Evolutionary conservation across 1,284 basidiomycete species (phyloP).

Genomic region (Trichosporon inkin): DNA sequence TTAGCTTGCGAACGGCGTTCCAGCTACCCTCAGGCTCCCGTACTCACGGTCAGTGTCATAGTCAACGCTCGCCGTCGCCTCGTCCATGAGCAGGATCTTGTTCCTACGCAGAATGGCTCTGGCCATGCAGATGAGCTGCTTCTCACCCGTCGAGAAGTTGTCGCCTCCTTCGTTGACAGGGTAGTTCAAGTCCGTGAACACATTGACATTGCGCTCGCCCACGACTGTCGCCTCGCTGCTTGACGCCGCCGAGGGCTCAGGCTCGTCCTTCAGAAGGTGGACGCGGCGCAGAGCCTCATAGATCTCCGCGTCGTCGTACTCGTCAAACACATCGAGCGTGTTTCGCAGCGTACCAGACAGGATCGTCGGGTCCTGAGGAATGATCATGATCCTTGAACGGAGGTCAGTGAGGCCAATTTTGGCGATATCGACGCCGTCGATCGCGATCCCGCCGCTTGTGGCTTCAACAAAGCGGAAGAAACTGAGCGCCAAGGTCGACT

Average conservation of each 20-base stretch:
- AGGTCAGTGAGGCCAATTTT: slow-evolving; percentile 83
- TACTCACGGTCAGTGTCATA: slow-evolving; percentile 56
- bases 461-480: slow-evolving; percentile 97
- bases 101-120: slow-evolving; percentile 72
- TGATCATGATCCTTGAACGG: slow-evolving; percentile 74
- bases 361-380: slow-evolving; percentile 92
- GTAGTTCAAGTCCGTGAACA: slow-evolving; percentile 81
- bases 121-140: slow-evolving; percentile 79
- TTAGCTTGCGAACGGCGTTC: too few species aligned
- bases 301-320: slow-evolving; percentile 79
- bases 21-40: too few species aligned
- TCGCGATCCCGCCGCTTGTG: slow-evolving; percentile 69
- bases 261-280: slow-evolving; percentile 61
- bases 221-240: slow-evolving; percentile 17
- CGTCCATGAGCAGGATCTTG: slow-evolving; percentile 75
- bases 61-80: slow-evolving; percentile 61
- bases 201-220: slow-evolving; percentile 67
- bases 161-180: slow-evolving; percentile 67
- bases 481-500: slow-evolving; percentile 79
- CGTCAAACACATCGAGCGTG: slow-evolving; percentile 84
- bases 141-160: slow-evolving; percentile 86
- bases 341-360: slow-evolving; percentile 79
- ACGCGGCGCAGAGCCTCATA: slow-evolving; percentile 83
- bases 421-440: slow-evolving; percentile 82
- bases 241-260: slow-evolving; percentile 29